phyloP scores from a whole-genome alignment of 2,329 filamentous ascomycete genomes.

The Septoria linicola region DNA sequence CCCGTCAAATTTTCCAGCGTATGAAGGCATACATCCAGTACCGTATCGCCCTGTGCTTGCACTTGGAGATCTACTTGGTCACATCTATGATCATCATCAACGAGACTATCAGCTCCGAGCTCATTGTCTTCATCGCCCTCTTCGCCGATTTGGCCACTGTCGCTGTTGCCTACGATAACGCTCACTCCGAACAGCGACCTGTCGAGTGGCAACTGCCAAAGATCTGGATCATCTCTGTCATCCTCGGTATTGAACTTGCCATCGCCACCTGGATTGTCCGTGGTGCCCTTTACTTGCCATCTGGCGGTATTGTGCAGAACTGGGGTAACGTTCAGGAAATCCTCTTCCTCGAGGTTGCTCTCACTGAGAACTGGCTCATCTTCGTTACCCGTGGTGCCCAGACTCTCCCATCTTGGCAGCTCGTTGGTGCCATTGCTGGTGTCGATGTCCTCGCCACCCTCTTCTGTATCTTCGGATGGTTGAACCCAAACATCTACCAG shows the following conservation, averaged over 20 bases:
- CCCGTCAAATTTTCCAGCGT: conserved; percentile 73
- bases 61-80: conserved; percentile 73
- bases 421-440: conserved; percentile 67
- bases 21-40: conserved; percentile 78
- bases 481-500: conserved; percentile 54
- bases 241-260: conserved; percentile 67
- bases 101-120: conserved; percentile 69
- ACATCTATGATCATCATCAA: conserved; percentile 78
- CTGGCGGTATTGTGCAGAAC: conserved; percentile 72
- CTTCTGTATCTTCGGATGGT: conserved; percentile 74
- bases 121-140: conserved; percentile 76
- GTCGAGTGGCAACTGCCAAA: conserved; percentile 80
- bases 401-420: conserved; percentile 73
- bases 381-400: conserved; percentile 60
- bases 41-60: conserved; percentile 71
- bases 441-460: conserved; percentile 71
- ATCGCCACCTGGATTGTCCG: conserved; percentile 71
- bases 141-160: conserved; percentile 79
- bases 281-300: conserved; percentile 65
- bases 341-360: conserved; percentile 53
- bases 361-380: conserved; percentile 57
- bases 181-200: conserved; percentile 70
- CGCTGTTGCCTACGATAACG: conserved; percentile 76
- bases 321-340: conserved; percentile 73
- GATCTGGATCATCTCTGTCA: conserved; percentile 73